phyloP scores from a whole-genome alignment of 768 basidiomycete genomes.

The Coprinellus micaceus region DNA sequence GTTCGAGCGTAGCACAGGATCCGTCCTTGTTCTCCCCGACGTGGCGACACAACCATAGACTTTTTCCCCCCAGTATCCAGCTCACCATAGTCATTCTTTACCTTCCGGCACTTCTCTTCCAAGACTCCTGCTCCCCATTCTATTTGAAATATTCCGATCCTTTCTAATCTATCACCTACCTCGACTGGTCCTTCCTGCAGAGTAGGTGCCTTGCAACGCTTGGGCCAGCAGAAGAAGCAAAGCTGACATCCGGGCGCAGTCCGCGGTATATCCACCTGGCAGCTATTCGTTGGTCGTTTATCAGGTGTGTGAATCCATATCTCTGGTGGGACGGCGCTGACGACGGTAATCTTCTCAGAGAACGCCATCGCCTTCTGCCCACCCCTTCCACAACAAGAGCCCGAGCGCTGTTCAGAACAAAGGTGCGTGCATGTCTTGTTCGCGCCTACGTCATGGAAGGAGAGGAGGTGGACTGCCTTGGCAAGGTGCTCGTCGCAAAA shows the following conservation, averaged over 20 bases:
- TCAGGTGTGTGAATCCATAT: neutral
- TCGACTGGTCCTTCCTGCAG: neutral
- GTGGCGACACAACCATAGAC: conserved; percentile 32
- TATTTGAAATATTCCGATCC: conserved; percentile 29
- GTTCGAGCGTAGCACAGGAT: conserved; percentile 43
- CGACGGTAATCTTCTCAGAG: neutral
- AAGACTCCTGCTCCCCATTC: conserved; percentile 15
- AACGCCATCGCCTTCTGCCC: neutral
- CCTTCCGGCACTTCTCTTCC: conserved; percentile 25
- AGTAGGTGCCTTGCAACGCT: neutral
- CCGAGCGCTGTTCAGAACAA: neutral
- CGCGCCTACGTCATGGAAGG: neutral
- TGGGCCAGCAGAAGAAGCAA: neutral
- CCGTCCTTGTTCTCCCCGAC: conserved; percentile 29
- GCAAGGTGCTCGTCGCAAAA: conserved; percentile 34
- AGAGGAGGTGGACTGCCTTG: conserved; percentile 8
- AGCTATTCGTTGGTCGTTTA: neutral
- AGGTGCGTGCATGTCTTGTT: neutral
- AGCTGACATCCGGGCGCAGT: neutral
- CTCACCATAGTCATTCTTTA: conserved; percentile 52
- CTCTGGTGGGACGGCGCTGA: neutral
- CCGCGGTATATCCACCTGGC: neutral
- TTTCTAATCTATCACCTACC: conserved; percentile 17
- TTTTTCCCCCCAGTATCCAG: conserved; percentile 25
- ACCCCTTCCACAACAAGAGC: neutral